These are phyloP conservation scores for Fraxinus quadrangulata DNA, from an alignment of 257 asterid genomes.

Conservation along the genomic window DNA sequence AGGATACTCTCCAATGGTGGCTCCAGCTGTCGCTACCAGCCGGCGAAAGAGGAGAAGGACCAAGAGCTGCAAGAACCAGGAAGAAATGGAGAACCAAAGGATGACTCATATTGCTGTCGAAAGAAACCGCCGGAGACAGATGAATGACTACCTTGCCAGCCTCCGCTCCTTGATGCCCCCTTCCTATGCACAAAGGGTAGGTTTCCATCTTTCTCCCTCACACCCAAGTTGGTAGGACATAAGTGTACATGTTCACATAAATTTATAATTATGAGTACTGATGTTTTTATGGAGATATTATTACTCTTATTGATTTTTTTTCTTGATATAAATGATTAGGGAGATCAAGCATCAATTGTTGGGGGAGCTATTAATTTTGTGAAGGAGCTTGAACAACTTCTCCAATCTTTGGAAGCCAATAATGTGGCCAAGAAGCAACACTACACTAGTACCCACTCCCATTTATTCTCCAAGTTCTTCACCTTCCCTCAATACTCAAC, in stretches of 20 bases:
- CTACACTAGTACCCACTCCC: neutral
- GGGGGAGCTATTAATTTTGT: constrained; percentile 69
- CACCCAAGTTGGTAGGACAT: too few relatives aligned
- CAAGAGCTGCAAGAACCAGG: constrained; percentile 59
- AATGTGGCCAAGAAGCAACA: constrained; percentile 25
- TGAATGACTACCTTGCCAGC: constrained; percentile 42
- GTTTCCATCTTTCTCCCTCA: neutral
- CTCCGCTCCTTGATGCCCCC: constrained; percentile 84
- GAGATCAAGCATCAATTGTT: constrained; percentile 78
- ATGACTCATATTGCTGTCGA: constrained; percentile 86
- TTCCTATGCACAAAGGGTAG: constrained; percentile 78
- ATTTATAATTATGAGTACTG: neutral
- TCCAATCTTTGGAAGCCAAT: constrained; percentile 52
- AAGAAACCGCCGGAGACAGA: constrained; percentile 64
- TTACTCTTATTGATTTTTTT: neutral
- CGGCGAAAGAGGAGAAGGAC: constrained; percentile 55
- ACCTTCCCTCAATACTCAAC: constrained; percentile 40
- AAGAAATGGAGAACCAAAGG: constrained; percentile 78
- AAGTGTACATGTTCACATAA: too few relatives aligned
- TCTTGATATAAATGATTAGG: constrained; percentile 33
- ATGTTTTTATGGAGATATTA: neutral
- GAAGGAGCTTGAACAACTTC: constrained; percentile 66
- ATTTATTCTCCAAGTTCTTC: constrained; percentile 28
- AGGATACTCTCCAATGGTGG: constrained; percentile 18
- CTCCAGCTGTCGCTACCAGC: neutral